Evolutionary conservation across 306 rosid genomes (phyloP).

Genomic region (Carpinus viminea): DNA sequence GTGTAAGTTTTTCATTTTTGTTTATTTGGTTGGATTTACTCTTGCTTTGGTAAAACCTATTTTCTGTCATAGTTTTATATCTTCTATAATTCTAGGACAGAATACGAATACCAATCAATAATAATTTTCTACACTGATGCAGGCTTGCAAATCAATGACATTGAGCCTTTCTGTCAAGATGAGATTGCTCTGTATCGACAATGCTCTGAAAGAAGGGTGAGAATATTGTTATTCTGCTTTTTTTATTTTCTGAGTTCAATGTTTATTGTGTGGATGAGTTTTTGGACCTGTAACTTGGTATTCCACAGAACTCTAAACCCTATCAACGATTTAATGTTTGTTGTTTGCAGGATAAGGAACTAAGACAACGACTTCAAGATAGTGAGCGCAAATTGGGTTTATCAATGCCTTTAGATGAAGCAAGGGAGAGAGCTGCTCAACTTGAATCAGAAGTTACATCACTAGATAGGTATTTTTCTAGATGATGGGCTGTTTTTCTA

Average conservation of each 20-base stretch:
- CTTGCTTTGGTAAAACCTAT: not conserved
- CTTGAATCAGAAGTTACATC: conserved; percentile 81
- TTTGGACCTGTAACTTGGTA: not conserved
- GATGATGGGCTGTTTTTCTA: conserved; percentile 3
- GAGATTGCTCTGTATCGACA: conserved; percentile 78
- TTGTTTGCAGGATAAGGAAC: conserved; percentile 64
- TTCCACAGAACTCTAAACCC: not conserved
- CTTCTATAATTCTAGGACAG: not conserved
- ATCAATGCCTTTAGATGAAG: conserved; percentile 85
- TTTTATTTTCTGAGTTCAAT: conserved; percentile 10
- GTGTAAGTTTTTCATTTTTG: conserved; percentile 49
- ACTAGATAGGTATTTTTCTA: conserved; percentile 65
- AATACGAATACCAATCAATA: no score
- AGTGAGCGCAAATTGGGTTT: conserved; percentile 82
- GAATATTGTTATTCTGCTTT: conserved; percentile 24
- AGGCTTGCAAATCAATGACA: conserved; percentile 95
- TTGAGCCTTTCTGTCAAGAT: conserved; percentile 97
- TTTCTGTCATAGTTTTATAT: conserved; percentile 11
- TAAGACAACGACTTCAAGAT: conserved; percentile 76
- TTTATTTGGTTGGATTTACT: not conserved
- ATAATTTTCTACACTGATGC: not conserved
- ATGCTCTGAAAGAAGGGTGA: conserved; percentile 85
- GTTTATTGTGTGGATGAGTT: conserved; percentile 11
- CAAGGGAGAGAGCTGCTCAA: conserved; percentile 77
- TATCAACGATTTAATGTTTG: conserved; percentile 3